phyloP scores from a whole-genome alignment of 805 yeast genomes.

The Blastobotrys attinorum region DNA sequence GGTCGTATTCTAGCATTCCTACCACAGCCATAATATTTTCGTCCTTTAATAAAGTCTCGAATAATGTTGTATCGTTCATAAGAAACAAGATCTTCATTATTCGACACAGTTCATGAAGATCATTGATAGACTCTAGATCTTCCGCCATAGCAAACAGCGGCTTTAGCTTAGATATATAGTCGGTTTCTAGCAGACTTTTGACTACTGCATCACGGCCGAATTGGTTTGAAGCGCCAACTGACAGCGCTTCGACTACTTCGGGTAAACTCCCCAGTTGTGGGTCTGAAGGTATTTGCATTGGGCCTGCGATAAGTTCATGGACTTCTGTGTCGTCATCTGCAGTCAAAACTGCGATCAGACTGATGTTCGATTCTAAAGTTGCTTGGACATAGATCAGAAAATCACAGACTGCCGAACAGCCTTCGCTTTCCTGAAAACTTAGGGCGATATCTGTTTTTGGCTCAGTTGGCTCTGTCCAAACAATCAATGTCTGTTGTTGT shows the following conservation, averaged over 20 bases:
- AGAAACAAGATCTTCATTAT: constrained; percentile 55
- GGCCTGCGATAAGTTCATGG: constrained; percentile 75
- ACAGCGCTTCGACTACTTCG: constrained; percentile 47
- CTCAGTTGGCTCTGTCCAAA: constrained; percentile 77
- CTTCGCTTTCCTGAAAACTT: constrained; percentile 85
- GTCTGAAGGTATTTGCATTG: constrained; percentile 57
- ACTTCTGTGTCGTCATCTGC: constrained; percentile 33
- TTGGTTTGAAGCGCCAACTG: constrained; percentile 52
- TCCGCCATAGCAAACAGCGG: constrained; percentile 53
- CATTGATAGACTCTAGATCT: constrained; percentile 39
- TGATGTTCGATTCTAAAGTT: constrained; percentile 52
- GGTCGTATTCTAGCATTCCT: constrained; percentile 85
- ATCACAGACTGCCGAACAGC: constrained; percentile 77
- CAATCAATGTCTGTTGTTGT: constrained; percentile 89
- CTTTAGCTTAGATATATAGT: constrained; percentile 47
- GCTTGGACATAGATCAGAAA: constrained; percentile 66
- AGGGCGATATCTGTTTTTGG: constrained; percentile 67
- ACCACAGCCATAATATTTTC: constrained; percentile 48
- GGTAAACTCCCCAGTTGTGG: constrained; percentile 47
- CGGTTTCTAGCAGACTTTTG: constrained; percentile 43
- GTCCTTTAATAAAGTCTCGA: constrained; percentile 52
- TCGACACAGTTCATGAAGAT: constrained; percentile 60
- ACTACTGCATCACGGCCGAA: constrained; percentile 56
- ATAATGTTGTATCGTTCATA: constrained; percentile 58
- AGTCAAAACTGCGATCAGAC: constrained; percentile 60